Base-by-base conservation (phyloP, 495 filamentous ascomycete species). In the Penicillium bialowiezense region DNA sequence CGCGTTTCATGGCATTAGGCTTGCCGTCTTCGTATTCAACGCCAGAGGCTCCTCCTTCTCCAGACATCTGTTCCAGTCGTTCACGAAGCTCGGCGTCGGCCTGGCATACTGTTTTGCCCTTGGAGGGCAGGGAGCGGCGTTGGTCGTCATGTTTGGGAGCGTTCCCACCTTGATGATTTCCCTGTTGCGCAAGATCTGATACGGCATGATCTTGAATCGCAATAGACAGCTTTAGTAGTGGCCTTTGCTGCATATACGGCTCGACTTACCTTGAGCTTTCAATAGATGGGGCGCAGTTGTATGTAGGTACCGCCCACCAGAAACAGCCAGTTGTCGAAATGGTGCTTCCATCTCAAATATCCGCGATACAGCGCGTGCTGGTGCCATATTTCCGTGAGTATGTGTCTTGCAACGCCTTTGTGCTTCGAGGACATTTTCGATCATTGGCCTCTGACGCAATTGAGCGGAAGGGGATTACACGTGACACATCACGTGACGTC, bases 1-100 rank as follows among this genome's bases (percentile, higher is more conserved):
- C 73, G 37, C 88, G 73, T 67, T 91, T 93, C 86, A 92, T 88
- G 1, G 84, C 72, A 7, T 79, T 80, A 1, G 88, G 80, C 58
- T 85, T 74, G 0, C 90, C 89, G 54, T 91, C 79, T 62, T 91
- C 88, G 52, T 85, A 83, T 68, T 92, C 89, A 7, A 91, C 72
- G 1, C 90, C 90, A n/a, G 86, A 74, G 32, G 75, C 81, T 6
- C 89, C 90, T 23, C 89, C 89, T 14, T 85, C 87, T 3, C 89
- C 88, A 1, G 85, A 76, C 13, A 89, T 75, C 14, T 78, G 79
- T 54, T 85, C 82, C 46, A 91, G 76, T 55, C 85, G 85, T 51
- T 75, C 61, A 19, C 72, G 73, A 5, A 93, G 65, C 52, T 89
- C 86, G 38, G 84, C 79, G 61, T 93, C 88, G 18, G 81, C 60